Conservation (phyloP, 192 early-diverging fungal genomes). For the Rhizophagus prolifer region DNA sequence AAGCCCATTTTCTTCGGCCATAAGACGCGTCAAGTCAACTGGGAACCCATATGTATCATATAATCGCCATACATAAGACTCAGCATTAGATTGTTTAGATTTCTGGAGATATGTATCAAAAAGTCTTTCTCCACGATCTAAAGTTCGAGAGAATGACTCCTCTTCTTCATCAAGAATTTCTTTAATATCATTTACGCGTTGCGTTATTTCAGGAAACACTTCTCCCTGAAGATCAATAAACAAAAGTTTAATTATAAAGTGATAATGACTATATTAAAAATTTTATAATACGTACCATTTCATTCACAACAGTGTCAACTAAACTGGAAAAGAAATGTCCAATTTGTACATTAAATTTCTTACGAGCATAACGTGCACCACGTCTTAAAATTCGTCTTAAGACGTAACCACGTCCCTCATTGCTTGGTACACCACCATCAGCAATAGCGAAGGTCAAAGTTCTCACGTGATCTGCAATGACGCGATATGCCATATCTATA, state of each 20-base stretch:
- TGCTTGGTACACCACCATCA: constrained; percentile 94
- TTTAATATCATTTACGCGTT: constrained; percentile 80
- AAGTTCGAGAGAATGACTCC: constrained; percentile 88
- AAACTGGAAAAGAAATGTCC: constrained; percentile 92
- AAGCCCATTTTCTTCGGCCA: constrained; percentile 96
- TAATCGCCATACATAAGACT: constrained; percentile 89
- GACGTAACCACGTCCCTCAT: constrained; percentile 98
- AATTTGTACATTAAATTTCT: constrained; percentile 86
- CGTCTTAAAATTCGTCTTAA: constrained; percentile 93
- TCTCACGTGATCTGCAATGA: constrained; percentile 96
- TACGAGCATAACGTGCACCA: constrained; percentile 91
- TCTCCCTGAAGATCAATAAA: constrained; percentile 54
- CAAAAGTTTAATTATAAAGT: neutral
- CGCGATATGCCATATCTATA: constrained; percentile 97
- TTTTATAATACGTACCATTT: constrained; percentile 66
- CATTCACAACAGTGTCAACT: constrained; percentile 85
- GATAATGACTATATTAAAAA: neutral
- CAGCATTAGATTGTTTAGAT: constrained; percentile 61
- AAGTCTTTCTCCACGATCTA: constrained; percentile 95
- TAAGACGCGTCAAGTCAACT: constrained; percentile 92
- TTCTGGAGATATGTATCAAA: constrained; percentile 77
- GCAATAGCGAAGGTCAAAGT: constrained; percentile 95
- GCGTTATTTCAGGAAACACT: constrained; percentile 86
- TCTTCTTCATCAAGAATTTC: constrained; percentile 97
- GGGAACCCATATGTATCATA: constrained; percentile 99